Evolutionary conservation across 805 yeast species (phyloP), one percentile per base, ranked within the genome.

Genomic region (Candida nonsorbophila): DNA sequence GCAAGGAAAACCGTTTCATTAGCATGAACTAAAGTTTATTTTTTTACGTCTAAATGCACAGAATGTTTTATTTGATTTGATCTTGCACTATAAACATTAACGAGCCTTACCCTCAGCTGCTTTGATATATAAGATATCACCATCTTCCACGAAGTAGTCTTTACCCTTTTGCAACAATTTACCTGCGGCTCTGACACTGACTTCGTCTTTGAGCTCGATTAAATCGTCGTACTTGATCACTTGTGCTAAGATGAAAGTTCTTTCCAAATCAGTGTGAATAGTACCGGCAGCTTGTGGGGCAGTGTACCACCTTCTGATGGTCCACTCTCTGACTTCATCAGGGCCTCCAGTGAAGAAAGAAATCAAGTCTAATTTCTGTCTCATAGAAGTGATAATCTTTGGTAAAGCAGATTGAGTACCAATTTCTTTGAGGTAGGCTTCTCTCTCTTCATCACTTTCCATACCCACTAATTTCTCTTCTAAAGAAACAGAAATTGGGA

Each of bases 221-320:
- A 88, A 62, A 52, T 87, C 97, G 14, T 70, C 73, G 65, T 76
- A 92, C 51, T 86, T 88, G 51, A 86, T 86, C 42, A 92, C 83
- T 58, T 86, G 87, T 25, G 97, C 98, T 47, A 86, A 77, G 49
- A 92, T 87, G 57, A 92, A 92, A 14, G 97, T 90, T 58, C 81
- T 84, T 74, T 85, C 88, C 56, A 90, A 75, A 64, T 90, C 98
- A 22, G 88, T 84, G 61, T 92, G 98, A 49, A 90, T 90, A 25
- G 92, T 95, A 56, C 97, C 97, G 14, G 98, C 98, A 25, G 98
- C 97, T 52, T 84, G 87, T n/a, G 98, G 98, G 30, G 97, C 97
- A 47, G 84, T 80, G 26, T 90, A 83, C 46, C 94, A 94, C 45
- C 71, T 68, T 63, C 97, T 78, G 40, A 92, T 78, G 20, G 98